These are phyloP conservation scores for Ascosphaera pollenicola DNA, from an alignment of 2,329 filamentous ascomycete genomes.

Conservation along the genomic window DNA sequence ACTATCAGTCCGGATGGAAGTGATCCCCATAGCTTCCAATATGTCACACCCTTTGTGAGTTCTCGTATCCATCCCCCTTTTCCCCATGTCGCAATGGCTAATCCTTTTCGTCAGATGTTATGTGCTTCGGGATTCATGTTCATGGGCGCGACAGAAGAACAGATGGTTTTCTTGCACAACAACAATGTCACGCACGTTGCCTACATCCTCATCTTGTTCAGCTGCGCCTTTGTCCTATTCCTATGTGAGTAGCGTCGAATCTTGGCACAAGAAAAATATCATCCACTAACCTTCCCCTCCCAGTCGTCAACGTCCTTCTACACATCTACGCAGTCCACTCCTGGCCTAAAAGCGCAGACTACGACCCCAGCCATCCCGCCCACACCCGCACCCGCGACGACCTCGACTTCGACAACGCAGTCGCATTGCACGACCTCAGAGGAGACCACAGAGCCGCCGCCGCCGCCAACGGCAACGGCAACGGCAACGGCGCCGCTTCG, in stretches of 20 bases:
- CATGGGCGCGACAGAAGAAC: conserved; percentile 93
- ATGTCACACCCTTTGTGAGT: conserved; percentile 48
- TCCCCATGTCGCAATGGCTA: conserved; percentile 2
- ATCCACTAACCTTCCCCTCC: conserved; percentile 1
- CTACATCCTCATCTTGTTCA: conserved; percentile 82
- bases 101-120: conserved; percentile 39
- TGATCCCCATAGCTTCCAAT: conserved; percentile 52
- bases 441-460: conserved; percentile 4
- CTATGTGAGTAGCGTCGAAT: conserved; percentile 35
- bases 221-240: conserved; percentile 73
- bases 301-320: conserved; percentile 64
- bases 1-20: conserved; percentile 43
- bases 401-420: conserved; percentile 1
- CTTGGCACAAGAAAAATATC: not conserved
- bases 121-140: conserved; percentile 90
- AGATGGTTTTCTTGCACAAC: conserved; percentile 57
- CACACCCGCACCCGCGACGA: conserved; percentile 1
- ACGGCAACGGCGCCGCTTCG: conserved; percentile 14
- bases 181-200: conserved; percentile 70
- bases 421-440: not conserved
- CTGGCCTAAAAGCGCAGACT: conserved; percentile 19
- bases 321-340: conserved; percentile 53
- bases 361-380: conserved; percentile 3
- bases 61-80: conserved; percentile 6
- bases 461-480: conserved; percentile 20